These are phyloP conservation scores for Xanthoconium stramineum DNA, from an alignment of 768 basidiomycete genomes.

Conservation along the genomic window DNA sequence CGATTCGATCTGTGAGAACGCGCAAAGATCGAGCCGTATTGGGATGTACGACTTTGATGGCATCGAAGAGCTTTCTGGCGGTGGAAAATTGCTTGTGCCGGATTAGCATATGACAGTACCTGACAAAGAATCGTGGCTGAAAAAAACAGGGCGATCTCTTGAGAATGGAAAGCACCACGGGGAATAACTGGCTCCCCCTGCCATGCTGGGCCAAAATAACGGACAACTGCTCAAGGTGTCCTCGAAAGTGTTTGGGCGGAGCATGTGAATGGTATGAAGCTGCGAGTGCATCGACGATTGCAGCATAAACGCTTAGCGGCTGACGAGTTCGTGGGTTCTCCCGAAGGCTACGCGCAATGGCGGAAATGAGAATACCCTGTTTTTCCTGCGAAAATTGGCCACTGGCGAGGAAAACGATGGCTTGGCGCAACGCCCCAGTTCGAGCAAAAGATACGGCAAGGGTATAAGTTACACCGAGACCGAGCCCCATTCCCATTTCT, in stretches of 20 bases:
- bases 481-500: slow-evolving; percentile 20
- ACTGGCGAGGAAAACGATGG: slow-evolving; percentile 35
- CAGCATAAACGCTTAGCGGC: slow-evolving; percentile 27
- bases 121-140: slow-evolving; percentile 37
- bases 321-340: slow-evolving; percentile 31
- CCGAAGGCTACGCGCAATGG: slow-evolving; percentile 39
- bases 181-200: slow-evolving; percentile 35
- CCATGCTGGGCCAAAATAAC: slow-evolving; percentile 36
- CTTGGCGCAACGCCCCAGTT: slow-evolving; percentile 25
- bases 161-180: slow-evolving; percentile 41
- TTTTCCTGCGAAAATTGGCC: slow-evolving; percentile 29
- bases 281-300: slow-evolving; percentile 35
- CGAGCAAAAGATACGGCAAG: slow-evolving; percentile 32
- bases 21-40: slow-evolving; percentile 10
- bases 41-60: slow-evolving; percentile 17
- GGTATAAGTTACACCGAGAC: slow-evolving; percentile 19
- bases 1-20: slow-evolving; percentile 1
- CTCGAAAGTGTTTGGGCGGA: slow-evolving; percentile 41
- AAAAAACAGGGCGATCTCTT: slow-evolving; percentile 34
- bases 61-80: slow-evolving; percentile 32
- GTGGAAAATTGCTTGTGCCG: slow-evolving; percentile 36
- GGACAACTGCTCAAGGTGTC: slow-evolving; percentile 44
- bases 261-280: slow-evolving; percentile 34
- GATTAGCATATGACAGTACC: slow-evolving; percentile 39
- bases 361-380: slow-evolving; percentile 36